These are phyloP conservation scores for Neurospora sp. DNA, from an alignment of 495 filamentous ascomycete genomes.

Conservation along the genomic window DNA sequence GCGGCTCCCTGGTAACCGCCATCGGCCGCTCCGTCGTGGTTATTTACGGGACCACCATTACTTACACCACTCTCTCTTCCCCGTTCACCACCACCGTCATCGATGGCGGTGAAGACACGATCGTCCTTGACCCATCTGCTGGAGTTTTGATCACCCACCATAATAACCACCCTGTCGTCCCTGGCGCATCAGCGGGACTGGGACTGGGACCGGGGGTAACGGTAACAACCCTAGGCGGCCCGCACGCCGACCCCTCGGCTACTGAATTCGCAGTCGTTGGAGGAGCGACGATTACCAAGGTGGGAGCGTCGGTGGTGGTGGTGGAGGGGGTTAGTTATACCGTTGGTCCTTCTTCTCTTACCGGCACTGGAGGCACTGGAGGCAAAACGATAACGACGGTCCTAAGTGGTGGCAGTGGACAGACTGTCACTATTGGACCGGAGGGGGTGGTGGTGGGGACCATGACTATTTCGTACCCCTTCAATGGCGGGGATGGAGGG, in stretches of 20 bases:
- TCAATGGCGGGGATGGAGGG: constrained; percentile 5
- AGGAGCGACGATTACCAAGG: constrained; percentile 36
- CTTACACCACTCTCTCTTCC: constrained; percentile 19
- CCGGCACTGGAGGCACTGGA: constrained; percentile 4
- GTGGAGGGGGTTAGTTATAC: constrained; percentile 36
- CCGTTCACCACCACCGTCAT: constrained; percentile 21
- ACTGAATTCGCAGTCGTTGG: constrained; percentile 35
- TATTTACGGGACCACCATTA: constrained; percentile 34
- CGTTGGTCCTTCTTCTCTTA: constrained; percentile 17
- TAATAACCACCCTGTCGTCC: neutral
- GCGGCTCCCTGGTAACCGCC: constrained; percentile 35
- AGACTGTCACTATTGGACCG: constrained; percentile 38
- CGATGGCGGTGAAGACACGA: constrained; percentile 30
- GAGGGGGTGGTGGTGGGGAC: constrained; percentile 33
- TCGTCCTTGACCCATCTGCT: constrained; percentile 31
- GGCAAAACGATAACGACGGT: constrained; percentile 30
- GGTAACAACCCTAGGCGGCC: constrained; percentile 31
- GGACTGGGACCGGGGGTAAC: neutral
- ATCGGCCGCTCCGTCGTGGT: constrained; percentile 34
- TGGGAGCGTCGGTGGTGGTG: constrained; percentile 40
- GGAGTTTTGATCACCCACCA: constrained; percentile 31
- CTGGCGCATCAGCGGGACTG: neutral
- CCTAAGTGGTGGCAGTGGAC: constrained; percentile 28
- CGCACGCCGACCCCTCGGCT: constrained; percentile 15
- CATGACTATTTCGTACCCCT: constrained; percentile 31